Conservation (phyloP, 108 stramenopile species). For the Discostella pseudostelligera region DNA sequence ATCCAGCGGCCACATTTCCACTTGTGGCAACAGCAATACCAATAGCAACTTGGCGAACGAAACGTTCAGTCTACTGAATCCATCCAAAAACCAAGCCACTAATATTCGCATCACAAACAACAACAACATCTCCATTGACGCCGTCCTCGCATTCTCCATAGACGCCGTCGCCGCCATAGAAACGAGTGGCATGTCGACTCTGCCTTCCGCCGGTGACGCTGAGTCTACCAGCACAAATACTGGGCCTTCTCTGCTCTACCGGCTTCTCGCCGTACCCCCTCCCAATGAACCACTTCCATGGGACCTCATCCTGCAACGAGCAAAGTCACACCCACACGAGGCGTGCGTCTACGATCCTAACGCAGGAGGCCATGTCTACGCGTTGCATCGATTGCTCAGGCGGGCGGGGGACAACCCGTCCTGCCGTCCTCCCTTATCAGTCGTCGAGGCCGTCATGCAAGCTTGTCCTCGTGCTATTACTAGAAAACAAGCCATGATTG, state of each 20-base stretch:
- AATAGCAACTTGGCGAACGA: neutral
- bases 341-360: conserved; percentile 37
- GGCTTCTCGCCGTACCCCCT: conserved; percentile 28
- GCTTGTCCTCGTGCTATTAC: conserved; percentile 59
- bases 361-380: conserved; percentile 40
- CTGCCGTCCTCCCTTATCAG: conserved; percentile 56
- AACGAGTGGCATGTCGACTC: no score
- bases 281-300: conserved; percentile 8
- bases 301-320: conserved; percentile 23
- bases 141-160: no score
- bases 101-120: no score
- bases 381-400: conserved; percentile 29
- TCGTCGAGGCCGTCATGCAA: conserved; percentile 58
- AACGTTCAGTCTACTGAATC: no score
- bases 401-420: neutral
- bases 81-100: no score
- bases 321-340: conserved; percentile 27
- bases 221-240: neutral
- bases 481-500: conserved; percentile 35
- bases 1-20: neutral
- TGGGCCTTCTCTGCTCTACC: conserved; percentile 34
- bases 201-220: no score
- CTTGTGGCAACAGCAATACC: neutral
- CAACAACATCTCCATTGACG: no score
- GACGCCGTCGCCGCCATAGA: no score